These are phyloP conservation scores for Thalassiosira ordinaria DNA, from an alignment of 352 stramenopile species.

Conservation along the genomic window DNA sequence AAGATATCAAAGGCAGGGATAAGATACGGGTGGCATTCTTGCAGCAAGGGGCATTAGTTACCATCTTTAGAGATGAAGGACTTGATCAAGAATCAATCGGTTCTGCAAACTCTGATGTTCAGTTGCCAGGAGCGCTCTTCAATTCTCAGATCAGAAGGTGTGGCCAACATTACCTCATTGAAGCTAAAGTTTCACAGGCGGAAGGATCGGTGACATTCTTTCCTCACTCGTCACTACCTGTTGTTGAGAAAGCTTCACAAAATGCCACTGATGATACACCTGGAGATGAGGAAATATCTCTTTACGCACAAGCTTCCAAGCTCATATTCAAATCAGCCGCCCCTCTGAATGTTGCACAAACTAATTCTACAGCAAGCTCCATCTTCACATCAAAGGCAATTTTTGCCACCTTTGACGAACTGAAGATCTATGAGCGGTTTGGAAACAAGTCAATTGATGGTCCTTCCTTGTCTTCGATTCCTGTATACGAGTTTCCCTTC, in stretches of 20 bases:
- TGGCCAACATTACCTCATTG: slow-evolving; percentile 26
- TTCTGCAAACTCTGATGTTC: slow-evolving; percentile 15
- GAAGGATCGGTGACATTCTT: slow-evolving; percentile 60
- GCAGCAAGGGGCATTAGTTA: slow-evolving; percentile 14
- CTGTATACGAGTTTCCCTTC: slow-evolving; percentile 43
- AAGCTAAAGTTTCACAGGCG: slow-evolving; percentile 17
- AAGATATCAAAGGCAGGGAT: slow-evolving; percentile 3
- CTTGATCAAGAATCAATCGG: neutral
- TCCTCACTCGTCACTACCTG: slow-evolving; percentile 48
- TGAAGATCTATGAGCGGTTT: slow-evolving; percentile 49
- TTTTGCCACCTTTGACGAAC: slow-evolving; percentile 27
- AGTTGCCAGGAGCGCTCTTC: slow-evolving; percentile 30
- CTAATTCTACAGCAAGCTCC: slow-evolving; percentile 1
- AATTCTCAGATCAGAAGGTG: slow-evolving; percentile 14
- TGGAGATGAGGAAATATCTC: slow-evolving; percentile 19
- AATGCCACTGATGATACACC: neutral
- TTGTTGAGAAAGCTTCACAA: slow-evolving; percentile 11
- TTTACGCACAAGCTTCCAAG: slow-evolving; percentile 29
- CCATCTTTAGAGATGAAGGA: slow-evolving; percentile 19
- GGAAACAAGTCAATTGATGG: slow-evolving; percentile 9
- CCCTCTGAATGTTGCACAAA: slow-evolving; percentile 13
- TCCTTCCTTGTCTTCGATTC: slow-evolving; percentile 33
- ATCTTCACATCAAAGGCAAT: slow-evolving; percentile 42
- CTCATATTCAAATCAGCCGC: slow-evolving; percentile 27
- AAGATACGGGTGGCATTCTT: slow-evolving; percentile 47